These are phyloP conservation scores for Stagonosporopsis vannaccii DNA, from an alignment of 2,329 filamentous ascomycete genomes.

Conservation along the genomic window DNA sequence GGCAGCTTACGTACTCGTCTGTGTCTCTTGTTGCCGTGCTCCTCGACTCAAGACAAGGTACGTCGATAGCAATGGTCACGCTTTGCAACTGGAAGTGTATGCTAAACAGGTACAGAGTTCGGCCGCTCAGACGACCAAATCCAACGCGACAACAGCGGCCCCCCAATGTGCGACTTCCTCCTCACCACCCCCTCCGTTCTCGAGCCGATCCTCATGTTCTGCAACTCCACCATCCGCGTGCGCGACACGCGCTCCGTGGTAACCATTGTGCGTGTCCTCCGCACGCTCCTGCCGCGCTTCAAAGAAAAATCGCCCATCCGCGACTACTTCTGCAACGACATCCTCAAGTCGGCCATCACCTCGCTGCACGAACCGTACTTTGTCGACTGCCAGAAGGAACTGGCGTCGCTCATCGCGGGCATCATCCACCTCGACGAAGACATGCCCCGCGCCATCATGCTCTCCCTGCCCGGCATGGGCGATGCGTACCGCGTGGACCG, in stretches of 20 bases:
- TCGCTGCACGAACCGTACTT: constrained; percentile 96
- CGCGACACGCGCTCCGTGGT: constrained; percentile 87
- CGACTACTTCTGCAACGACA: constrained; percentile 87
- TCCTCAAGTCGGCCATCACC: constrained; percentile 87
- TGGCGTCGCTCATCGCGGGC: constrained; percentile 84
- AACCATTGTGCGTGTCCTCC: constrained; percentile 84
- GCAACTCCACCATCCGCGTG: constrained; percentile 88
- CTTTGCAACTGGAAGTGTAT: background rate
- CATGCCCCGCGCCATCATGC: constrained; percentile 78
- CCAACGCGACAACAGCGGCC: constrained; percentile 54
- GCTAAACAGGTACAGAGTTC: constrained; percentile 30
- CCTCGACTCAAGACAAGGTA: constrained; percentile 69
- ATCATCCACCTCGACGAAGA: constrained; percentile 80
- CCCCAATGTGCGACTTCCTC: constrained; percentile 81
- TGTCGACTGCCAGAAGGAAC: constrained; percentile 91
- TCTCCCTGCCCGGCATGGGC: constrained; percentile 79
- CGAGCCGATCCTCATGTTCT: constrained; percentile 89
- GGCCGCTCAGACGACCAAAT: constrained; percentile 40
- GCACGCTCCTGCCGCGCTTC: constrained; percentile 84
- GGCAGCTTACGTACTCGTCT: constrained; percentile 89
- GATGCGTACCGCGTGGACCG: constrained; percentile 67
- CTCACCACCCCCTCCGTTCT: constrained; percentile 79
- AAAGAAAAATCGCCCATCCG: constrained; percentile 66
- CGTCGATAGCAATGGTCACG: background rate
- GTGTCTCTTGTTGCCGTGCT: constrained; percentile 92